Evolutionary conservation across 495 filamentous ascomycete genomes (phyloP).

Genomic region (Thermochaetoides thermophila): DNA sequence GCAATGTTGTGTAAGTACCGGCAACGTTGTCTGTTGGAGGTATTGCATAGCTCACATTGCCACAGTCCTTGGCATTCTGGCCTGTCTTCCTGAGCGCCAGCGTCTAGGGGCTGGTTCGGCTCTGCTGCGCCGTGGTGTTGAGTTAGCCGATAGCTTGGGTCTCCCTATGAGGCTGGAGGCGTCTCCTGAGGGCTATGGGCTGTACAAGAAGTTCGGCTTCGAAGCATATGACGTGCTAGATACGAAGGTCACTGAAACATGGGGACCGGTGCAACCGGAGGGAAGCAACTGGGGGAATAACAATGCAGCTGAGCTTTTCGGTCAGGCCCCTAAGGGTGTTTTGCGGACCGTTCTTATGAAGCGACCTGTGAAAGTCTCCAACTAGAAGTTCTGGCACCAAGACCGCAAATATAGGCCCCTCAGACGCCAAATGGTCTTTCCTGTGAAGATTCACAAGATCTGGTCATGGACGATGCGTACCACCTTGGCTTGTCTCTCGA

Average conservation of each 20-base stretch:
- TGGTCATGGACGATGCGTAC: too few species aligned
- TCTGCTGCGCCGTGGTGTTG: constrained; percentile 11
- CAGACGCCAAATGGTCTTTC: too few species aligned
- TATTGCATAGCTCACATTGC: too few species aligned
- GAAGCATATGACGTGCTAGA: constrained; percentile 13
- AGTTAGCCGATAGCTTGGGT: constrained; percentile 15
- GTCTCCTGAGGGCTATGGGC: constrained; percentile 14
- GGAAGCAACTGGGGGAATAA: constrained; percentile 15
- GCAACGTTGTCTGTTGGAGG: too few species aligned
- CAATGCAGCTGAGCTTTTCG: constrained; percentile 9
- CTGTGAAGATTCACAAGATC: too few species aligned
- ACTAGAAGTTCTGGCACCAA: too few species aligned
- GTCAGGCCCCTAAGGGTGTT: constrained; percentile 9
- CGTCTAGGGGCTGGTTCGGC: constrained; percentile 17
- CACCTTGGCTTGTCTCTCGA: too few species aligned
- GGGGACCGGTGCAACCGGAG: constrained; percentile 5
- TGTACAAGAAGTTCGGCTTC: constrained; percentile 16
- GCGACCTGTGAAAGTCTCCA: constrained; percentile 5
- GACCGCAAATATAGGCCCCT: too few species aligned
- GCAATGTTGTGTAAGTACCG: constrained; percentile 13
- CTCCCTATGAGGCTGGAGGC: constrained; percentile 13
- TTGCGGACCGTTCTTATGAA: constrained; percentile 16
- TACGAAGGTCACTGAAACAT: constrained; percentile 11
- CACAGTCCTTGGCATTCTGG: constrained; percentile 14
- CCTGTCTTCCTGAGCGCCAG: constrained; percentile 9